phyloP scores from a whole-genome alignment of 139 green algal species.

The Closterium sp. region DNA sequence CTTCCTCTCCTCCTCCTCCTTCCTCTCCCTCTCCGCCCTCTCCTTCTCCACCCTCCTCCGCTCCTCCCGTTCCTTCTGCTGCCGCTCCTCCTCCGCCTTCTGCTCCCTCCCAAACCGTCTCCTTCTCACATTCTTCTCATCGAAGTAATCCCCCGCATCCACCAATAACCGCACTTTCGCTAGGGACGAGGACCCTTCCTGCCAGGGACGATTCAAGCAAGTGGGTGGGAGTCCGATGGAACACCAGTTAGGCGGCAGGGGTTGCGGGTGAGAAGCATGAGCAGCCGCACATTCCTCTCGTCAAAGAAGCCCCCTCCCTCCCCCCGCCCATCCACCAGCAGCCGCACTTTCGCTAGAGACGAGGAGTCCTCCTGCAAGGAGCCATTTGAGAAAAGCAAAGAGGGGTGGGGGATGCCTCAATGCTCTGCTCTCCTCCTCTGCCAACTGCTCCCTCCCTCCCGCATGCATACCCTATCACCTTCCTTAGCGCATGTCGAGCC shows the following conservation, averaged over 20 bases:
- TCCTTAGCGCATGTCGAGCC: too few species aligned
- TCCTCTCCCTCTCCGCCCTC: background rate
- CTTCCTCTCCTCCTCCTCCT: background rate
- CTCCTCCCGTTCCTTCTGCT: background rate
- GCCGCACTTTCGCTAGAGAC: background rate
- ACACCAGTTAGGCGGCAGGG: too few species aligned
- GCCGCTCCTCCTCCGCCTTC: background rate
- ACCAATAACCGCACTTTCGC: background rate
- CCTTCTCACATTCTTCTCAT: background rate
- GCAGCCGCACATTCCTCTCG: background rate
- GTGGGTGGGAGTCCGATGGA: too few species aligned
- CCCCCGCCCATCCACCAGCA: background rate
- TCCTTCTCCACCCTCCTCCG: background rate
- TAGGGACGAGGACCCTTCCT: background rate
- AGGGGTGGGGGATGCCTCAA: too few species aligned
- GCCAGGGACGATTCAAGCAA: background rate
- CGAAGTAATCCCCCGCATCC: background rate
- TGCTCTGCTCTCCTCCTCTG: too few species aligned
- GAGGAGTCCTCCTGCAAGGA: background rate
- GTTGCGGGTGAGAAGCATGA: background rate
- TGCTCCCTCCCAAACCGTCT: background rate
- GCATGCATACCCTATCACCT: background rate
- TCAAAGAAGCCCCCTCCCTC: background rate
- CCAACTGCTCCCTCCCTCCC: too few species aligned
- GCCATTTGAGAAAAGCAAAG: background rate